These are phyloP conservation scores for Medicago arabica DNA, from an alignment of 306 rosid genomes.

Conservation along the genomic window DNA sequence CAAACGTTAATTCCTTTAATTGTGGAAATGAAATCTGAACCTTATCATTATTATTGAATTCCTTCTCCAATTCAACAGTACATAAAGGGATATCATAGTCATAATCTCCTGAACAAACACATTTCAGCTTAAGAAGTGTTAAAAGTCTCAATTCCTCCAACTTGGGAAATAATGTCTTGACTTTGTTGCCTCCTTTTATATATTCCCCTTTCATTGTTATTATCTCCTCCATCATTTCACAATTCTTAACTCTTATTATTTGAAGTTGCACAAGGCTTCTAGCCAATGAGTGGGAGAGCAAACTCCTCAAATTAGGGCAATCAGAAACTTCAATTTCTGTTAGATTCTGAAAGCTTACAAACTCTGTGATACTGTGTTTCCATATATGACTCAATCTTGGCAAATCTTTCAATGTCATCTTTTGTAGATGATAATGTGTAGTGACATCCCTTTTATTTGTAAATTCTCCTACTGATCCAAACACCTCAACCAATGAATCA, in stretches of 20 bases:
- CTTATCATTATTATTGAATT: background rate
- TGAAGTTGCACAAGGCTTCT: conserved; percentile 22
- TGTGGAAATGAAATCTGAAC: conserved; percentile 19
- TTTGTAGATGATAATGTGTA: background rate
- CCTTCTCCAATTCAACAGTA: background rate
- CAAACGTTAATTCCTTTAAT: rapidly evolving
- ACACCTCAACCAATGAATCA: background rate
- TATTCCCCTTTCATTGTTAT: conserved; percentile 1
- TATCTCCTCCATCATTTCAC: conserved; percentile 19
- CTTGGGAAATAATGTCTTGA: conserved; percentile 14
- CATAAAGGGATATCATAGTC: conserved; percentile 27
- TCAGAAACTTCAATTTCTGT: rapidly evolving
- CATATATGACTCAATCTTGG: background rate
- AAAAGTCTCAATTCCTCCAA: rapidly evolving
- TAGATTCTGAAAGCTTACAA: background rate
- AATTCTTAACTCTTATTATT: rapidly evolving
- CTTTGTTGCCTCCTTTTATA: background rate
- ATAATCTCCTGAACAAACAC: conserved; percentile 22
- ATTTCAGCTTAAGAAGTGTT: background rate
- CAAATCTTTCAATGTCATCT: background rate
- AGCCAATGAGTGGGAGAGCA: conserved; percentile 27
- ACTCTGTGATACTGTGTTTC: background rate
- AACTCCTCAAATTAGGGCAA: background rate
- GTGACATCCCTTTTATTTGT: background rate
- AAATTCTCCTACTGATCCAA: background rate